Evolutionary conservation across 169 alveolate species (phyloP).

Genomic region (Miamiensis avidus): DNA sequence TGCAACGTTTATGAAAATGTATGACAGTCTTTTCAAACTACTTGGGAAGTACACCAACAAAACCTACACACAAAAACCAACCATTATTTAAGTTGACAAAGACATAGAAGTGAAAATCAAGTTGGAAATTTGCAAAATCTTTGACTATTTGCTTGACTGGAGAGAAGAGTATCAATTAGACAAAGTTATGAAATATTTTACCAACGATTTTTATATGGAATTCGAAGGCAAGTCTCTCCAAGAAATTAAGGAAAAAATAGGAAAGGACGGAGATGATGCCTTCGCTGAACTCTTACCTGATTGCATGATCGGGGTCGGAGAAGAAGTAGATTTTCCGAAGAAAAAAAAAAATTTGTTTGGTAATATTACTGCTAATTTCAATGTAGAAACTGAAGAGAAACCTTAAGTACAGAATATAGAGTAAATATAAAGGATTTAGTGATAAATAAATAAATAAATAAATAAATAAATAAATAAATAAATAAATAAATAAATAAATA

Average conservation of each 20-base stretch:
- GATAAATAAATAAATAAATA: no score
- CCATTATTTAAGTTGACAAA: background rate
- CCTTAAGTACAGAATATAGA: background rate
- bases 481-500: no score
- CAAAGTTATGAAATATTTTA: constrained; percentile 31
- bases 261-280: constrained; percentile 5
- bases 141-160: constrained; percentile 34
- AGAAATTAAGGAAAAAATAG: background rate
- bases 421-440: background rate
- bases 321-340: background rate
- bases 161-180: constrained; percentile 32
- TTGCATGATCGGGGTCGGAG: constrained; percentile 21
- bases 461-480: no score
- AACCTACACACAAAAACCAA: constrained; percentile 21
- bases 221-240: background rate
- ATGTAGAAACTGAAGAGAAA: background rate
- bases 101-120: constrained; percentile 25
- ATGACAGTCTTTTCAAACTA: constrained; percentile 30
- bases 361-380: background rate
- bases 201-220: background rate
- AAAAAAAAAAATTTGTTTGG: background rate
- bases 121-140: constrained; percentile 36
- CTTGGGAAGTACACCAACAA: constrained; percentile 32
- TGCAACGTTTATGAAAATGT: constrained; percentile 26
- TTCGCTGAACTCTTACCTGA: constrained; percentile 5